phyloP scores from a whole-genome alignment of 345 rosid genomes.

The Dipteronia dyeriana region DNA sequence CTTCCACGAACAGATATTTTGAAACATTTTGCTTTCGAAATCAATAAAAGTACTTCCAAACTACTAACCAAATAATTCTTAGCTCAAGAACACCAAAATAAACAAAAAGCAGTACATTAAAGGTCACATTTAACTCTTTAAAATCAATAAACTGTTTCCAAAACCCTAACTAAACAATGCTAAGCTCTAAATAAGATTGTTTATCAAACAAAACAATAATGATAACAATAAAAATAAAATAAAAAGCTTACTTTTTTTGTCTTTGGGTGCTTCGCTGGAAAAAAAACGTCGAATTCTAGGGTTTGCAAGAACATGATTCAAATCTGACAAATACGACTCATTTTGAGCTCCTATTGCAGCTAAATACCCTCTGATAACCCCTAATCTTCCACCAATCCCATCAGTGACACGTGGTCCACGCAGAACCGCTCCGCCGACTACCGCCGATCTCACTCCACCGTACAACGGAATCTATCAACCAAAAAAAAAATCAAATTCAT shows the following conservation, averaged over 20 bases:
- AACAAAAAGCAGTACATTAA: background rate
- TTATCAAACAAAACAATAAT: background rate
- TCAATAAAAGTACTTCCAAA: background rate
- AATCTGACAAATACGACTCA: constrained; percentile 40
- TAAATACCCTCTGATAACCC: constrained; percentile 57
- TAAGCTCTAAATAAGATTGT: background rate
- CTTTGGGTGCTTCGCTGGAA: constrained; percentile 70
- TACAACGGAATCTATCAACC: constrained; percentile 34
- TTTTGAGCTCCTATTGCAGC: constrained; percentile 48
- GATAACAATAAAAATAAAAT: background rate
- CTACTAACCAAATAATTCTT: background rate
- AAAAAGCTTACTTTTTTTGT: constrained; percentile 55
- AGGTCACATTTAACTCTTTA: background rate
- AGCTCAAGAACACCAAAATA: background rate
- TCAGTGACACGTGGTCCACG: constrained; percentile 24
- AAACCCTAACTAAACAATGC: background rate
- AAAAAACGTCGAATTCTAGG: constrained; percentile 65
- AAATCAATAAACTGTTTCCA: background rate
- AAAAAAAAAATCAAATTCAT: background rate
- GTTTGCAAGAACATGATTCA: constrained; percentile 60
- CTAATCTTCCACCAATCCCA: constrained; percentile 40
- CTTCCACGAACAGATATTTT: background rate
- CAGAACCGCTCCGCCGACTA: constrained; percentile 20
- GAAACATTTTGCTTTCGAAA: background rate
- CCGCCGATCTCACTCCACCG: constrained; percentile 40